Base-by-base conservation (phyloP, 805 yeast species). In the Saturnispora sekii region DNA sequence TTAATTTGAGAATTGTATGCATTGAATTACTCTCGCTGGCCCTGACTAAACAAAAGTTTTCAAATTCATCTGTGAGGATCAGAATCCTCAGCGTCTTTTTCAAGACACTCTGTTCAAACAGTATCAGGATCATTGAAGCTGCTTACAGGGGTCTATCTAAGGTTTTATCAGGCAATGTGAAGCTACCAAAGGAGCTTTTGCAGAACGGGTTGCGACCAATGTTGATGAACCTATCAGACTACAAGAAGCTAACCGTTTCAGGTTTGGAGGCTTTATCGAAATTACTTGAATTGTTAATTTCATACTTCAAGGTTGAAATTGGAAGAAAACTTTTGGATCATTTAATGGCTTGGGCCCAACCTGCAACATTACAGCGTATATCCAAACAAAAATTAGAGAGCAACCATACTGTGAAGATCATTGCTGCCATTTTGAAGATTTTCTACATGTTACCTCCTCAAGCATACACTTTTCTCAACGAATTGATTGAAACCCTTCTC, bases 181-280 rank as follows among this genome's bases (percentile, higher is more conserved):
- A 87, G 52, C 69, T 94, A 36, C 98, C 99, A 2, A 89, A 88
- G 56, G 99, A 93, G 53, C 66, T 94, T 32, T 67, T 93, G n/a
- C 99, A 94, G 62, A 87, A 82, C 59, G 97, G 98, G 0, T 69
- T 93, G 42, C 77, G 95, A 49, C 99, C 99, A 2, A 88, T 93
- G 84, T 66, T 93, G 50, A 85, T 90, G 89, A 90, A 90, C 54
- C 68, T 93, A 29, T 86, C 97, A 0, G 98, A 93, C 56, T 95
- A 88, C 61, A 87, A 87, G 61, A 82, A 90, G 46, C 67, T 93
- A 40, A 85, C 96, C 0, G 93, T 86, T 1, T 74, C 86, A 1
- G 96, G 97, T 2, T 68, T 93, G 15, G 96, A 90, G 57, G 96
- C 97, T 0, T 68, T 93, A 17, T 94, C 97, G 0, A 70, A 94